Percentiles rank a stretch among this genome's conserved stretches.
These are phyloP conservation scores for Penicillium sp. DNA, from an alignment of 2,329 filamentous ascomycete species.

Conservation along the genomic window DNA sequence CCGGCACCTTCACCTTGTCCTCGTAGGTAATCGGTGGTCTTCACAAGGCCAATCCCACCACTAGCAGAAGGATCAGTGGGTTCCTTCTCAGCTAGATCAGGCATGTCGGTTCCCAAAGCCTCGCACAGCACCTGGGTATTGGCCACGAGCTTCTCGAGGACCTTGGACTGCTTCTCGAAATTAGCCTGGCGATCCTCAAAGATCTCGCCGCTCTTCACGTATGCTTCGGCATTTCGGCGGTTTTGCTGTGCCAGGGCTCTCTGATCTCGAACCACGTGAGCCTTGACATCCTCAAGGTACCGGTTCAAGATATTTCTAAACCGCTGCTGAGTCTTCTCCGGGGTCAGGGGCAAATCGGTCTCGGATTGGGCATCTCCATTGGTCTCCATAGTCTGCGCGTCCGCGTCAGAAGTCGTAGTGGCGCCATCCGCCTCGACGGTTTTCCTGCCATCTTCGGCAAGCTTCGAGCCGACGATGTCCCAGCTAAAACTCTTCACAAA, in stretches of 20 bases:
- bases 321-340: conserved; percentile 74
- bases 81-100: conserved; percentile 81
- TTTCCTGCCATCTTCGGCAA: conserved; percentile 74
- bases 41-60: conserved; percentile 86
- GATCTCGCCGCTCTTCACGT: conserved; percentile 96
- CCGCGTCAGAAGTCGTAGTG: conserved; percentile 51
- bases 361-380: conserved; percentile 42
- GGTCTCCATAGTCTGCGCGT: conserved; percentile 49
- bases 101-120: conserved; percentile 86
- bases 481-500: conserved; percentile 96
- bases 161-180: conserved; percentile 89
- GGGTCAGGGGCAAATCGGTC: conserved; percentile 70
- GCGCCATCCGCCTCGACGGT: conserved; percentile 76
- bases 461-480: conserved; percentile 84
- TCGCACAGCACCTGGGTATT: conserved; percentile 93
- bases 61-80: conserved; percentile 63
- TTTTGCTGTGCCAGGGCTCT: conserved; percentile 83
- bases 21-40: conserved; percentile 87
- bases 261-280: conserved; percentile 85
- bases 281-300: conserved; percentile 91
- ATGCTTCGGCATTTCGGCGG: conserved; percentile 93
- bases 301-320: conserved; percentile 82
- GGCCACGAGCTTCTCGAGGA: conserved; percentile 82
- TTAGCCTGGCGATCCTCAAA: conserved; percentile 96
- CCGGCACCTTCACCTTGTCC: conserved; percentile 87